phyloP scores from a whole-genome alignment of 129 eudicot species.

The Scalesia atractyloides region DNA sequence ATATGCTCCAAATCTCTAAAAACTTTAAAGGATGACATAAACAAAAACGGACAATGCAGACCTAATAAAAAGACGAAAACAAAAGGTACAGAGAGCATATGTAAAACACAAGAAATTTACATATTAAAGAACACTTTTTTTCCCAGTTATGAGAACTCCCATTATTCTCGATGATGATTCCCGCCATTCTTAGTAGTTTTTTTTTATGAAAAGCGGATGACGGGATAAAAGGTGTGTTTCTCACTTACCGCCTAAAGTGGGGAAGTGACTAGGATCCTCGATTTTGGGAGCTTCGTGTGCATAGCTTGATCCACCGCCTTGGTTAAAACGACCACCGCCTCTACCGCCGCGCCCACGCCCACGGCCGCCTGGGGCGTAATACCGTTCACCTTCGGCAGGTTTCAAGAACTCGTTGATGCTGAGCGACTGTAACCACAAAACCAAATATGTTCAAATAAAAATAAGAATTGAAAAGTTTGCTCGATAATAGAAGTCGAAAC shows the following conservation, averaged over 20 bases:
- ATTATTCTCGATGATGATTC: slow-evolving; percentile 42
- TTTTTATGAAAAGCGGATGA: background rate
- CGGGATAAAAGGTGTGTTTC: slow-evolving; percentile 11
- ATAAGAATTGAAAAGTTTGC: too few relatives aligned
- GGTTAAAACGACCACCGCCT: slow-evolving; percentile 44
- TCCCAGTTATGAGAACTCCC: slow-evolving; percentile 22
- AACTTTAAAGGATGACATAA: slow-evolving; percentile 11
- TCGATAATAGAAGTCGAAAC: background rate
- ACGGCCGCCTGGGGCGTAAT: slow-evolving; percentile 62
- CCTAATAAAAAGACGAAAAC: slow-evolving; percentile 12
- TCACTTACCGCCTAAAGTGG: slow-evolving; percentile 77
- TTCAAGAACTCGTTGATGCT: slow-evolving; percentile 95
- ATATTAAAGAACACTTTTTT: slow-evolving; percentile 20
- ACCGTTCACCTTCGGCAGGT: slow-evolving; percentile 87
- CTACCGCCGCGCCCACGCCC: slow-evolving; percentile 69
- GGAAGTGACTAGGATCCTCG: slow-evolving; percentile 79
- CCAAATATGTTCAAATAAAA: too few relatives aligned
- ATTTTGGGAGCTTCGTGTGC: slow-evolving; percentile 66
- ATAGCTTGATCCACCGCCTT: slow-evolving; percentile 35
- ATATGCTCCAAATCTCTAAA: slow-evolving; percentile 36
- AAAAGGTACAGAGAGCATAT: slow-evolving; percentile 23
- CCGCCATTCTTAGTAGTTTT: slow-evolving; percentile 8
- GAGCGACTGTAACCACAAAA: slow-evolving; percentile 52
- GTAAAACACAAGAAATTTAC: slow-evolving; percentile 37
- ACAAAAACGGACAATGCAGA: slow-evolving; percentile 6